Evolutionary conservation across 345 rosid species (phyloP).

Genomic region (Gynandropsis gynandra): DNA sequence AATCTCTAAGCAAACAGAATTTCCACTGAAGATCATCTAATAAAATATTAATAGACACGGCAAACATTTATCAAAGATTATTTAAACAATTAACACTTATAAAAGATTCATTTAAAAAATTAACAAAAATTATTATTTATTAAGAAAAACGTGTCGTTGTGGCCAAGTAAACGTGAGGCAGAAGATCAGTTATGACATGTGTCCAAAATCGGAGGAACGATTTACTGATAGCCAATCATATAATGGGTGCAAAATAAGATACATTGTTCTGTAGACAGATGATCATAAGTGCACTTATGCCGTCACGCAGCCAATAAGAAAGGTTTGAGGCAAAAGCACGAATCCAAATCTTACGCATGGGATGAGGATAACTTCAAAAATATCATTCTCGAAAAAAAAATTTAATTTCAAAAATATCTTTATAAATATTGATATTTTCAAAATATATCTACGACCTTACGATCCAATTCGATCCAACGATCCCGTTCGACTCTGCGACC

Average conservation of each 20-base stretch:
- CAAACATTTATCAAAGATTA: background rate
- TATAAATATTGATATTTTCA: no score
- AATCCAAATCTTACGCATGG: slow-evolving; percentile 3
- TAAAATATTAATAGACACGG: background rate
- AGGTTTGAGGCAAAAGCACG: background rate
- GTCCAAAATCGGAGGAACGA: slow-evolving; percentile 6
- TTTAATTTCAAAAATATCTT: no score
- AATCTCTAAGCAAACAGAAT: no score
- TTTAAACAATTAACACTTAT: no score
- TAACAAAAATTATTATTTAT: background rate
- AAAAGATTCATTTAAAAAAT: background rate
- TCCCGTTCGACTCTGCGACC: no score
- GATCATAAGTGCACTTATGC: background rate
- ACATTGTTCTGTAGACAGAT: background rate
- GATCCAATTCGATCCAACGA: no score
- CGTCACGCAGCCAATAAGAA: slow-evolving; percentile 29
- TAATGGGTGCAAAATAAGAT: background rate
- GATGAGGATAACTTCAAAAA: no score
- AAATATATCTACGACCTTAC: no score
- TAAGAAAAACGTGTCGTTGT: background rate
- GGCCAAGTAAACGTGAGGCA: slow-evolving; percentile 17
- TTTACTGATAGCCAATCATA: background rate
- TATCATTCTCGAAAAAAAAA: no score
- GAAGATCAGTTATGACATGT: slow-evolving; percentile 10
- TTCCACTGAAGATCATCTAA: background rate